Evolutionary conservation across 441 rosid genomes (phyloP).

Genomic region (Populus hybrid): DNA sequence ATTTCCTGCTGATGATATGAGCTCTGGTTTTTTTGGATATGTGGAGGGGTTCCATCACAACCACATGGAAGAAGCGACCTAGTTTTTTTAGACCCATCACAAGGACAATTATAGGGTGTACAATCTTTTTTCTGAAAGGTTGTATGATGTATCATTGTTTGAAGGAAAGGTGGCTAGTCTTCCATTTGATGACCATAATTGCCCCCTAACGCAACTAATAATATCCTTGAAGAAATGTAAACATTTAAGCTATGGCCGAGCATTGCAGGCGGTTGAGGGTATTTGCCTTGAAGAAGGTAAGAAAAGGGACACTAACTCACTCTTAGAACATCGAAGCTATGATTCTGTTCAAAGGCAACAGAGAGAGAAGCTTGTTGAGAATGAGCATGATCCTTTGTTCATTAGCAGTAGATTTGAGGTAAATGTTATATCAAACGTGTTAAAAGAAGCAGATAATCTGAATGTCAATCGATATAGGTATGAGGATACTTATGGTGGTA

Average conservation of each 20-base stretch:
- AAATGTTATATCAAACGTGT: conserved; percentile 62
- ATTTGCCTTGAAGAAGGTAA: conserved; percentile 77
- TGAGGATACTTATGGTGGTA: conserved; percentile 49
- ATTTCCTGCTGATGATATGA: conserved; percentile 95
- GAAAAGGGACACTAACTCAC: conserved; percentile 56
- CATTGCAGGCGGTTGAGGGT: conserved; percentile 70
- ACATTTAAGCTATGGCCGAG: conserved; percentile 73
- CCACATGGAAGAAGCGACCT: conserved; percentile 99
- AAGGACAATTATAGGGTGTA: conserved; percentile 94
- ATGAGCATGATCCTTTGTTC: conserved; percentile 43
- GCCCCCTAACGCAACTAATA: conserved; percentile 89
- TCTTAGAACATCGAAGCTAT: conserved; percentile 50
- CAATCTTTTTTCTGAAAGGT: conserved; percentile 91
- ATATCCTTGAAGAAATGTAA: conserved; percentile 51
- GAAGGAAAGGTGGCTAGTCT: conserved; percentile 99
- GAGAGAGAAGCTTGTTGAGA: conserved; percentile 54
- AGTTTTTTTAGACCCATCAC: conserved; percentile 92
- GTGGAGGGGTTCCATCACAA: conserved; percentile 97
- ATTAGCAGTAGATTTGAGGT: conserved; percentile 50
- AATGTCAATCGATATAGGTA: conserved; percentile 71
- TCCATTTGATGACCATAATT: conserved; percentile 98
- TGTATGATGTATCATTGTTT: conserved; percentile 82
- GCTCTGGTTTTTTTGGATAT: conserved; percentile 94
- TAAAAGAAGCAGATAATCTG: conserved; percentile 70
- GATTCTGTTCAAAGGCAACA: conserved; percentile 63